Evolutionary conservation across 306 rosid genomes (phyloP).

Genomic region (Lathyrus sativus): DNA sequence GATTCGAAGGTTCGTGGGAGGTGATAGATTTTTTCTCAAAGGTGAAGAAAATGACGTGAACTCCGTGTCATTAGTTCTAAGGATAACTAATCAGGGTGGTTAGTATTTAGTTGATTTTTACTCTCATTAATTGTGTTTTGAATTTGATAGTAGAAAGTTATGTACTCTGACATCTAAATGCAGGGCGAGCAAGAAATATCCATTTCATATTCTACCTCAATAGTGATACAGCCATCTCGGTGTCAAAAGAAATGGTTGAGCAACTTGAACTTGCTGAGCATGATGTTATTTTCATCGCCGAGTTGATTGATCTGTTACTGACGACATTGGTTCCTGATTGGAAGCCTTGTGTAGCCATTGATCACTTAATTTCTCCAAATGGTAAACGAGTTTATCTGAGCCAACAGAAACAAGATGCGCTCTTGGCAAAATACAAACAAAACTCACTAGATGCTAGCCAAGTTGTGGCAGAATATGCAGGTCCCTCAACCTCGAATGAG

Average conservation of each 20-base stretch:
- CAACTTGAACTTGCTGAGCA: constrained; percentile 28
- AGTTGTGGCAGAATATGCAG: not conserved
- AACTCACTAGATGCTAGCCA: not conserved
- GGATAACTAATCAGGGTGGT: constrained; percentile 24
- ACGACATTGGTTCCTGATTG: constrained; percentile 23
- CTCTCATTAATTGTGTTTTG: not conserved
- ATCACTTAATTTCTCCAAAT: constrained; percentile 26
- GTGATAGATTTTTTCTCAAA: constrained; percentile 25
- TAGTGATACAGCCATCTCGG: constrained; percentile 22
- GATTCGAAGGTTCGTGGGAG: constrained; percentile 28
- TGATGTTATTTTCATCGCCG: constrained; percentile 8
- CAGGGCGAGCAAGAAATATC: constrained; percentile 29
- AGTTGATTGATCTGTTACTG: constrained; percentile 25
- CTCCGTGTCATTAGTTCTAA: constrained; percentile 26
- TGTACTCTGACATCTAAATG: constrained; percentile 2
- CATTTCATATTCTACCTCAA: constrained; percentile 28
- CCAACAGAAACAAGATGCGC: not conserved
- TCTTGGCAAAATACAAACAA: constrained; percentile 9
- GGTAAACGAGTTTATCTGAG: not conserved
- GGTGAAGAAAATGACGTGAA: constrained; percentile 19
- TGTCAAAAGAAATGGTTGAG: constrained; percentile 30
- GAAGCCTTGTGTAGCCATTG: constrained; percentile 28
- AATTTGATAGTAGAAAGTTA: not conserved
- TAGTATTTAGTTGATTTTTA: constrained; percentile 17
- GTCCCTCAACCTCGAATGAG: not conserved